Conservation (phyloP, 257 asterid species). For the Plantago major region DNA sequence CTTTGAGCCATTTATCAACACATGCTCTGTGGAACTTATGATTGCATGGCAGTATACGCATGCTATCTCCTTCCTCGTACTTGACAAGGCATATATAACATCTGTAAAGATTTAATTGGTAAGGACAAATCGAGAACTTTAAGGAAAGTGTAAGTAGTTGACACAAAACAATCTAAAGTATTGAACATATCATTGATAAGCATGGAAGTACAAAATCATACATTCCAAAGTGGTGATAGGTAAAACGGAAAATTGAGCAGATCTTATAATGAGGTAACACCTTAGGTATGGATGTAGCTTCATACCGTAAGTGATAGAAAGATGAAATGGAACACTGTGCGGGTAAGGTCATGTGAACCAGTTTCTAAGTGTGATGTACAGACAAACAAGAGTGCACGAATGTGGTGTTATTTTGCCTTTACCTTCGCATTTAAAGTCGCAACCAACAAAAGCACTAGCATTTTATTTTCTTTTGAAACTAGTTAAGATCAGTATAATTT, state of each 20-base stretch:
- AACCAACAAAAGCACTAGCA: neutral
- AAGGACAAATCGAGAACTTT: slow-evolving; percentile 9
- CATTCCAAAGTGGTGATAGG: neutral
- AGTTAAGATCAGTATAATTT: neutral
- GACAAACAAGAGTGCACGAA: neutral
- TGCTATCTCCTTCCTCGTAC: slow-evolving; percentile 79
- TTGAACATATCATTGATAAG: neutral
- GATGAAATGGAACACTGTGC: neutral
- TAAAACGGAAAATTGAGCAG: neutral
- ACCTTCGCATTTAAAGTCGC: neutral
- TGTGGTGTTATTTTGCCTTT: neutral
- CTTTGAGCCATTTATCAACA: slow-evolving; percentile 94
- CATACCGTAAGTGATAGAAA: neutral
- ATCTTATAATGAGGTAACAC: neutral
- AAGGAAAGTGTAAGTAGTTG: neutral
- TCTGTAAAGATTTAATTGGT: slow-evolving; percentile 32
- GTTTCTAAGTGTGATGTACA: too few species aligned
- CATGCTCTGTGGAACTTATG: slow-evolving; percentile 82
- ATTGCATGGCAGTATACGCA: slow-evolving; percentile 73
- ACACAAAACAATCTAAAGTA: slow-evolving; percentile 9
- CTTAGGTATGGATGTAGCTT: neutral
- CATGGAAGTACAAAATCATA: neutral
- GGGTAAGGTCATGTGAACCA: neutral
- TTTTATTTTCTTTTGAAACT: neutral
- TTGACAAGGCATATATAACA: slow-evolving; percentile 95